phyloP scores from a whole-genome alignment of 352 stramenopile species.

The Globisporangium paroecandrum region DNA sequence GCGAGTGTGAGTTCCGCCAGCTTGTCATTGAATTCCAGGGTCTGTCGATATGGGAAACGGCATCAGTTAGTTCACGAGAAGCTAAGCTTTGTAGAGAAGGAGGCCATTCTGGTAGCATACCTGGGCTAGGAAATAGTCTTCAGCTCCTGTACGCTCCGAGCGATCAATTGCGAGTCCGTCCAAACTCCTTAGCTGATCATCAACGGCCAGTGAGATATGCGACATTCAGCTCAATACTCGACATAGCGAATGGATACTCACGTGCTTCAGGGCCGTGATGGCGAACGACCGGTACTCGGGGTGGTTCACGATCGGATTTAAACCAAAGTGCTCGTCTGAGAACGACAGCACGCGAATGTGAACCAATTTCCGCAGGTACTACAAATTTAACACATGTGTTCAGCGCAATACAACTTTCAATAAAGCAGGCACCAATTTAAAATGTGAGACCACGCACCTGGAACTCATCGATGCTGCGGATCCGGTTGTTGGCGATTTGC shows the following conservation, averaged over 20 bases:
- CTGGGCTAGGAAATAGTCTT: conserved; percentile 53
- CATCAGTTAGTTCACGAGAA: neutral
- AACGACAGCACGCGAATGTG: conserved; percentile 59
- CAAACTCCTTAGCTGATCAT: conserved; percentile 35
- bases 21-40: conserved; percentile 64
- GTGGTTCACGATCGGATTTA: conserved; percentile 63
- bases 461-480: conserved; percentile 70
- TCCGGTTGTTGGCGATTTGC: conserved; percentile 69
- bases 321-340: conserved; percentile 80
- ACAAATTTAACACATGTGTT: neutral
- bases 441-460: conserved; percentile 16
- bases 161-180: conserved; percentile 42
- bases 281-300: conserved; percentile 71
- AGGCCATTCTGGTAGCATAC: conserved; percentile 11
- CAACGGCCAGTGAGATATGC: neutral
- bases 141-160: conserved; percentile 32
- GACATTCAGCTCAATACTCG: neutral
- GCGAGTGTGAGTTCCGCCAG: conserved; percentile 46
- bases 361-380: conserved; percentile 55
- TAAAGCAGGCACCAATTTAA: neutral
- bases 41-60: conserved; percentile 14
- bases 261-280: conserved; percentile 63
- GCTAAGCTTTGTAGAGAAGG: neutral
- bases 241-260: conserved; percentile 17
- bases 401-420: neutral